These are phyloP conservation scores for Colletotrichum graminicola DNA, from an alignment of 2,329 filamentous ascomycete species.

Conservation along the genomic window DNA sequence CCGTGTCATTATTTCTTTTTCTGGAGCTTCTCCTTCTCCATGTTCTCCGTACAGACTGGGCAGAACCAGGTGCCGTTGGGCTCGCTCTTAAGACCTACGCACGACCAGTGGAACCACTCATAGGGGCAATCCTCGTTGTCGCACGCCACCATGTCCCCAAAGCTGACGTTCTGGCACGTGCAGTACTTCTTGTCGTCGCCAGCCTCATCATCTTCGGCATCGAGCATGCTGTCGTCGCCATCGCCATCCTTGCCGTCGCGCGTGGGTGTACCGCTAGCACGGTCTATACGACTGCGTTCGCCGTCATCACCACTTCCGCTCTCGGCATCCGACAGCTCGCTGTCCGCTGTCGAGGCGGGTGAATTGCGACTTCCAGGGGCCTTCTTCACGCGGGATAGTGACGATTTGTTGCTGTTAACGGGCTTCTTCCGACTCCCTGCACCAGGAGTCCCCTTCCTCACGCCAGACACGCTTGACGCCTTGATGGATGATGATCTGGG, in stretches of 20 bases:
- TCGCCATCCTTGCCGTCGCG: constrained; percentile 55
- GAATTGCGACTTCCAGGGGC: constrained; percentile 67
- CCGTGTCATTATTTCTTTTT: constrained; percentile 24
- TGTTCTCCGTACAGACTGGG: constrained; percentile 69
- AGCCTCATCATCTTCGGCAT: constrained; percentile 76
- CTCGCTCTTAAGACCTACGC: constrained; percentile 76
- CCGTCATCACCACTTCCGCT: constrained; percentile 67
- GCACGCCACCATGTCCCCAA: constrained; percentile 90
- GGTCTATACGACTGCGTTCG: constrained; percentile 49
- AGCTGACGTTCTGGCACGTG: constrained; percentile 84
- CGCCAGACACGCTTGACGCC: constrained; percentile 52
- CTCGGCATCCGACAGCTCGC: constrained; percentile 74
- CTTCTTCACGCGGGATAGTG: constrained; percentile 72
- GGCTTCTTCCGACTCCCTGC: constrained; percentile 61
- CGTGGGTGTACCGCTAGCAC: constrained; percentile 43
- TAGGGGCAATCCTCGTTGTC: constrained; percentile 85
- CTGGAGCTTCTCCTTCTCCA: constrained; percentile 56
- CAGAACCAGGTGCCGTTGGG: constrained; percentile 78
- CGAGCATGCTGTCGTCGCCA: constrained; percentile 67
- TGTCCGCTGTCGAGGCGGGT: constrained; percentile 72
- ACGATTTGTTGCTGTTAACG: constrained; percentile 64
- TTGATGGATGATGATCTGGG: constrained; percentile 66
- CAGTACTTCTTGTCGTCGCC: constrained; percentile 87
- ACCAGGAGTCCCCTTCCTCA: constrained; percentile 63
- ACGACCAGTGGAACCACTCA: constrained; percentile 91